These are phyloP conservation scores for Gryganskiella cystojenkinii DNA, from an alignment of 192 early-diverging fungal genomes.

Conservation along the genomic window DNA sequence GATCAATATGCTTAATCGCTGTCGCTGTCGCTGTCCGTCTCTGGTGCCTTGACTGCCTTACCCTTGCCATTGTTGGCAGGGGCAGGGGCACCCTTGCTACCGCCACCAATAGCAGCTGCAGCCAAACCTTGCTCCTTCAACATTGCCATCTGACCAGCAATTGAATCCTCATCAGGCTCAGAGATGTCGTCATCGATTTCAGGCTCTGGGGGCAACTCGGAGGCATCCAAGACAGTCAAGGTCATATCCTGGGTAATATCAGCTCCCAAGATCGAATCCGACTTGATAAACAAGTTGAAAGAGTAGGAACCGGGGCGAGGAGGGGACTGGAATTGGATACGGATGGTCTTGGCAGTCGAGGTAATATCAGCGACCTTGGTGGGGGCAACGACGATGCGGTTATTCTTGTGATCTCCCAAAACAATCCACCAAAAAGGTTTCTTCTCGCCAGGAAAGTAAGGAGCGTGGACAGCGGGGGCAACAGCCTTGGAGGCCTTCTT, in stretches of 20 bases:
- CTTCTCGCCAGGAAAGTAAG: conserved; percentile 78
- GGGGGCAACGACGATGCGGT: conserved; percentile 83
- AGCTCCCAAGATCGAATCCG: conserved; percentile 87
- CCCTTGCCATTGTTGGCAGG: not conserved
- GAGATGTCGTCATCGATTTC: conserved; percentile 94
- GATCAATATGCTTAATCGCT: conserved; percentile 20
- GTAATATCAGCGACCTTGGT: conserved; percentile 83
- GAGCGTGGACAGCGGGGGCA: conserved; percentile 66
- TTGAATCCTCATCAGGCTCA: conserved; percentile 95
- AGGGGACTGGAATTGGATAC: conserved; percentile 95
- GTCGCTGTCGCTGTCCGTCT: conserved; percentile 47
- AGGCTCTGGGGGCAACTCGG: conserved; percentile 77
- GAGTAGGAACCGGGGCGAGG: conserved; percentile 84
- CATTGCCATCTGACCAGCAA: conserved; percentile 95
- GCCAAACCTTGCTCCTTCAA: conserved; percentile 80
- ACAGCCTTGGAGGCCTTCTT: conserved; percentile 42
- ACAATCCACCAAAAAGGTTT: conserved; percentile 93
- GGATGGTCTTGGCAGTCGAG: conserved; percentile 68
- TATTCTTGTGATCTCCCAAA: conserved; percentile 85
- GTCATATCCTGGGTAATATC: conserved; percentile 85
- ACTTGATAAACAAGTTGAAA: conserved; percentile 87
- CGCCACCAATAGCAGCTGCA: conserved; percentile 61
- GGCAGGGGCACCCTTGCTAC: conserved; percentile 19
- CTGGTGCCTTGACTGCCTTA: conserved; percentile 36
- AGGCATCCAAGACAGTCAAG: conserved; percentile 77